Base-by-base conservation (phyloP, 1,284 basidiomycete genomes). In the Coniferiporia sulphurascens region DNA sequence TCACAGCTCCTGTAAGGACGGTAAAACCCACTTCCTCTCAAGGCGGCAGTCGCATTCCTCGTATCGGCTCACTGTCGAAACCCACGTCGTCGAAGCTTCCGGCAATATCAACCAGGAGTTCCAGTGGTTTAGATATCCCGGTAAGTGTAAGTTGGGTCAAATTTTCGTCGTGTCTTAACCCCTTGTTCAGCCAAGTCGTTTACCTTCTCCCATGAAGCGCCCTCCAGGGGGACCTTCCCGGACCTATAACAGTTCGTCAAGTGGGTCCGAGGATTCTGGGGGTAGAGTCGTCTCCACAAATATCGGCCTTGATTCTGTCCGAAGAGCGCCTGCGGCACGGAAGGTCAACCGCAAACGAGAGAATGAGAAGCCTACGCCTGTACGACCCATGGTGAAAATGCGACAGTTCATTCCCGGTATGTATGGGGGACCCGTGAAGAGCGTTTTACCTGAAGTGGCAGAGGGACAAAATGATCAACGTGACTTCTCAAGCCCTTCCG, bases 21-120 rank as follows among this genome's bases (percentile, higher is more conserved):
- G 19, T 4, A 27, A 44, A 45, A 12, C 21, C 59, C 9, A 50
- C 13, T 22, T 35, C 19, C 2, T 38, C 53, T 17, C 52, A 50
- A 19, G 19, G 27, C n/a, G 72, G 66, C 0, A 88, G 87, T 69
- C 80, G 78, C 69, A 90, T 90, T 64, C 87, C 88, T 6, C 75
- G 88, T 55, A 83, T 85, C 54, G 83, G 81, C 34, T 69, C 71
- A 17, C 8, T 49, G 4, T 4, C 56, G 15, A 61, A 61, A 22
- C 34, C 50, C 19, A 36, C 54, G 15, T 38, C 49, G 72, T 79
- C 27, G 76, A 82, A 62, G 76, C 79, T 41, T 52, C 65, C 10
- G 52, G 65, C 51, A 38, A 55, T 49, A n/a, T 55, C 61, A 19
- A 34, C 36, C 52, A 56, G 52, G 32, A 61, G 17, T 48, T n/a